Base-by-base conservation (phyloP, 2,329 filamentous ascomycete species). In the Aspergillus sp. region DNA sequence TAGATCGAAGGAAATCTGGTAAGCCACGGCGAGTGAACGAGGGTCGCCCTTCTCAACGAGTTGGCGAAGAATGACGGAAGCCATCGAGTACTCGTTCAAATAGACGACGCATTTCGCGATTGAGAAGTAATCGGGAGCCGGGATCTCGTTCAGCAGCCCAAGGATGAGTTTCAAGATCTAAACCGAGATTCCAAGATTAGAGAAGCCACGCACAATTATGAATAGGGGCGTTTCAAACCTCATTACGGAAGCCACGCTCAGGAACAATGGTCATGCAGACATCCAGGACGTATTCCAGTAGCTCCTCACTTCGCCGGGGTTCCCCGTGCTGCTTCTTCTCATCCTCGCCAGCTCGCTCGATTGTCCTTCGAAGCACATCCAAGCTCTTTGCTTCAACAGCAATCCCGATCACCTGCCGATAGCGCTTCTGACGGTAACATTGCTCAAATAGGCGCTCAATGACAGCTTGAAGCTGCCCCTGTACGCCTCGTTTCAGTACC, bases 241-340 rank as follows among this genome's bases (percentile, higher is more conserved):
- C 74, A 48, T 79, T 79, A 41, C 91, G 78, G 52, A 96, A 75
- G 29, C 80, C 79, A 33, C 89, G 78, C 64, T 98, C 91, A 62
- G 96, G 91, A 12, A 98, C 86, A 39, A 96, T 81, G 41, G 93
- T 88, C 86, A 98, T 93, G 69, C 89, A 95, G 45, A 98, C 93
- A 47, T 88, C 79, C 40, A 98, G 66, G 13, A 91, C 82, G 53
- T 98, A 98, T 48, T 98, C 91, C 80, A 98, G 91, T 36, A 98
- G 66, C 57, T 96, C 89, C 55, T 96, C 88, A 12, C 86, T 81
- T 16, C 80, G 75, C 22, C 67, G 66, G 12, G 61, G 63, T 43
- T 78, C 74, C 3, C 57, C 59, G 24, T 66, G 60, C 54, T 80
- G 77, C 53, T 75, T 72, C 63, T 82, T 86, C 61, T 86, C 85